These are phyloP conservation scores for Phytophthora europaea DNA, from an alignment of 352 stramenopile species.

Conservation along the genomic window DNA sequence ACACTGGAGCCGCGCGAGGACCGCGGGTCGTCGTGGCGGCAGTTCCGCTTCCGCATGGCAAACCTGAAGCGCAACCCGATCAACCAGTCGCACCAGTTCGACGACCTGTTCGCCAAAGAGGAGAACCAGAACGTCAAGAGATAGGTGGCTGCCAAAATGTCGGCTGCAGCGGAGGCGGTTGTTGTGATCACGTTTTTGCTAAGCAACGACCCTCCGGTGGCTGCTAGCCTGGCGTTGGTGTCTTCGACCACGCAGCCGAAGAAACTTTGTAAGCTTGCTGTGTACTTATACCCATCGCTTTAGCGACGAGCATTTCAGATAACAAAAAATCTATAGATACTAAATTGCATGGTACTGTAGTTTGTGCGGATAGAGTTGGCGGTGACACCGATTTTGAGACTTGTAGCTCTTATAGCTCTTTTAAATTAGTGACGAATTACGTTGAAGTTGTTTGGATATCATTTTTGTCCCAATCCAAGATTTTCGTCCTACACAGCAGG, in stretches of 20 bases:
- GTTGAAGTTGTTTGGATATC: not conserved
- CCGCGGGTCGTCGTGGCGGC: constrained; percentile 54
- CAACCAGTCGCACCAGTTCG: constrained; percentile 5
- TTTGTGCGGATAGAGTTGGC: too few relatives aligned
- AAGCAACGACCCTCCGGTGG: not conserved
- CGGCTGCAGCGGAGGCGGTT: too few relatives aligned
- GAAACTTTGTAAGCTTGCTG: not conserved
- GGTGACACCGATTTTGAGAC: not conserved
- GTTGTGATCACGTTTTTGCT: too few relatives aligned
- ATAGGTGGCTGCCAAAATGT: not conserved
- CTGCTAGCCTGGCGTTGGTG: not conserved
- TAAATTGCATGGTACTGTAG: too few relatives aligned
- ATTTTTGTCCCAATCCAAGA: not conserved
- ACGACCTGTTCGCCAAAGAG: constrained; percentile 5
- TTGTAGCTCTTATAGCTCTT: not conserved
- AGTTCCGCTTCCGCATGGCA: constrained; percentile 74
- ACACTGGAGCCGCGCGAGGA: constrained; percentile 37
- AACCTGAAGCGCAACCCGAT: constrained; percentile 63
- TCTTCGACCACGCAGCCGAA: not conserved
- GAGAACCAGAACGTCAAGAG: constrained; percentile 6
- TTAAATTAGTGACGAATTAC: not conserved
- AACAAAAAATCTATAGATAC: not conserved
- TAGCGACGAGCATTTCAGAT: not conserved
- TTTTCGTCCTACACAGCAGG: not conserved
- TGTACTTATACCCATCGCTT: not conserved